Base-by-base conservation (phyloP, 176 grass and related monocot species). In the Elaeis guineensis region DNA sequence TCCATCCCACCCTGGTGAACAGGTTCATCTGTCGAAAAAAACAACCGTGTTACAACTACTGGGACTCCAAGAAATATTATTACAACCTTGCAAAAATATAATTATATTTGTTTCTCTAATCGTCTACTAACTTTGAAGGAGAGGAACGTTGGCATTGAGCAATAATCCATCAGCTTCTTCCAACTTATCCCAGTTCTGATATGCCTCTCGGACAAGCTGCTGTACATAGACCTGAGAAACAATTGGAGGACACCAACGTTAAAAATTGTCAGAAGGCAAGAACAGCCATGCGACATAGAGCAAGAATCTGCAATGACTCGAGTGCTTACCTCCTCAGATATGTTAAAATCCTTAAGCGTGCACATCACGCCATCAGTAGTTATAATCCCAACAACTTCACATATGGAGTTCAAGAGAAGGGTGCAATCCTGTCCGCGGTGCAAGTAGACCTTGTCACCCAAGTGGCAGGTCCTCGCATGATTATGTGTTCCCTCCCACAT, bases 401-500 rank as follows among this genome's bases (percentile, higher is more conserved):
- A 86, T 22, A 99, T 2, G 1, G 85, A 54, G 63, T 93, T 61
- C 8, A 99, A 14, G 64, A 70, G 80, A n/a, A 99, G 19, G 51
- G 58, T 72, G 22, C 55, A 56, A 16, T 81, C 25, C 4, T 0
- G 6, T 17, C 17, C 18, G 17, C 3, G 9, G 73, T 79, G 58
- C 1, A 25, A n/a, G 77, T 74, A 99, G 20, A 83, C 48, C 73
- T 77, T 84, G 11, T 84, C 82, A 21, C 72, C 94, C 39, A 55
- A 9, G 18, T 3, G 0, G 77, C 94, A 93, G 0, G 70, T 72
- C 70, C 14, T 81, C 1, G 94, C 94, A 49, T 99, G 88, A 35
- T 0, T 57, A 50, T 70, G 72, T 4, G 77, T 83, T 21, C 1
- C 53, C 21, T 99, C 79, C 94, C 94, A 99, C 88, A 89, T 79